A percentile compares a stretch with the other conserved stretches of the same genome.
These are phyloP conservation scores for Endothia cerciana DNA, from an alignment of 2,329 filamentous ascomycete species.

Conservation along the genomic window DNA sequence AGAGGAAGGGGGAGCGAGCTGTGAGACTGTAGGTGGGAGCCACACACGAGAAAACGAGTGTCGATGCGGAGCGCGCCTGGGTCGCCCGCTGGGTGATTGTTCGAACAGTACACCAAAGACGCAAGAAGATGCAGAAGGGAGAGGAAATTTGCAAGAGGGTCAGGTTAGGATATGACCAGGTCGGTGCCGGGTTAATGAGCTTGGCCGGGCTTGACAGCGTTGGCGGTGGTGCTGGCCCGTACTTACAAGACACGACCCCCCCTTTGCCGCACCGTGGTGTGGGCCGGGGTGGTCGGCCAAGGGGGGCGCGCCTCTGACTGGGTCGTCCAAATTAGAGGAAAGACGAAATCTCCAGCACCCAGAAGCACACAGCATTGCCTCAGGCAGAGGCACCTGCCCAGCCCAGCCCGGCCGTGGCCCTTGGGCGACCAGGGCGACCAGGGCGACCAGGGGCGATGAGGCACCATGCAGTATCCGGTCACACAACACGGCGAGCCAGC, in stretches of 20 bases:
- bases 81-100: slow-evolving; percentile 4
- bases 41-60: not conserved
- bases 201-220: not conserved
- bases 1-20: not conserved
- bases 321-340: slow-evolving; percentile 1
- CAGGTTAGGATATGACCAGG: not conserved
- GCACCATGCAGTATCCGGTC: not conserved
- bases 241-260: not conserved
- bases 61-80: slow-evolving; percentile 9
- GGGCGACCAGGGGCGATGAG: not conserved
- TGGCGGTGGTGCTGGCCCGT: not conserved
- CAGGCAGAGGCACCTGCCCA: slow-evolving; percentile 8
- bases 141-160: not conserved
- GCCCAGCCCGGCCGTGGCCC: slow-evolving; percentile 2
- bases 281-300: not conserved
- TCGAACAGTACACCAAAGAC: not conserved
- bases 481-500: not conserved
- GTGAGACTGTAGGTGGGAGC: too few relatives aligned
- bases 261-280: not conserved
- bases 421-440: not conserved
- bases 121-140: not conserved
- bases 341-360: not conserved
- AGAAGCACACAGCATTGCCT: not conserved
- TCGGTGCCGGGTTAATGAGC: too few relatives aligned
- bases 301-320: not conserved